These are phyloP conservation scores for Boletellus sp. DNA, from an alignment of 768 basidiomycete species.

Conservation along the genomic window DNA sequence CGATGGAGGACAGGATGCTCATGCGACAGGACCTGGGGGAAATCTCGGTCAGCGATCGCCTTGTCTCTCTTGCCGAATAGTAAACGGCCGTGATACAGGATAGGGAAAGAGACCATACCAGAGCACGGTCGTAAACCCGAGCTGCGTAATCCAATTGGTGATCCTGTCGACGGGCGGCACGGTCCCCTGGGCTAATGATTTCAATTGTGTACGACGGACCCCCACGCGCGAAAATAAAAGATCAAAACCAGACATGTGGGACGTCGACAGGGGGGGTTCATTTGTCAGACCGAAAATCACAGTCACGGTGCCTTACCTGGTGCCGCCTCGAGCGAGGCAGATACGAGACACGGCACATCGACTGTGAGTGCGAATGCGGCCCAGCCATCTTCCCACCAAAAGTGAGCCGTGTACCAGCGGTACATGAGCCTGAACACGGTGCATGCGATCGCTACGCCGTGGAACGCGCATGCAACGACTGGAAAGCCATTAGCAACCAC, in stretches of 20 bases:
- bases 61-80: neutral
- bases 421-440: slow-evolving; percentile 24
- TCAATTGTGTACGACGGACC: neutral
- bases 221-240: neutral
- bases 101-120: slow-evolving; percentile 13
- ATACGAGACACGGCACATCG: slow-evolving; percentile 15
- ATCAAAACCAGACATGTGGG: too few species aligned
- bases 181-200: neutral
- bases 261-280: neutral
- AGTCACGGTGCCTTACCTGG: neutral
- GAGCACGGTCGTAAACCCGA: slow-evolving; percentile 16
- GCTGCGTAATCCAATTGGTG: slow-evolving; percentile 8
- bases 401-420: slow-evolving; percentile 16
- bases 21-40: slow-evolving; percentile 19
- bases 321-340: slow-evolving; percentile 2
- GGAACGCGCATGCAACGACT: slow-evolving; percentile 18
- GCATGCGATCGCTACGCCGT: slow-evolving; percentile 20
- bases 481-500: neutral
- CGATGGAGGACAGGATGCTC: slow-evolving; percentile 25
- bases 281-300: neutral
- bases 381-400: slow-evolving; percentile 32
- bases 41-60: neutral
- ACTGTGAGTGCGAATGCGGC: slow-evolving; percentile 18
- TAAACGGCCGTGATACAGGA: neutral
- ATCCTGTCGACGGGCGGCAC: neutral